Evolutionary conservation across 1,284 basidiomycete genomes (phyloP), one percentile per base, ranked within the genome.

Genomic region (Meripilus lineatus): DNA sequence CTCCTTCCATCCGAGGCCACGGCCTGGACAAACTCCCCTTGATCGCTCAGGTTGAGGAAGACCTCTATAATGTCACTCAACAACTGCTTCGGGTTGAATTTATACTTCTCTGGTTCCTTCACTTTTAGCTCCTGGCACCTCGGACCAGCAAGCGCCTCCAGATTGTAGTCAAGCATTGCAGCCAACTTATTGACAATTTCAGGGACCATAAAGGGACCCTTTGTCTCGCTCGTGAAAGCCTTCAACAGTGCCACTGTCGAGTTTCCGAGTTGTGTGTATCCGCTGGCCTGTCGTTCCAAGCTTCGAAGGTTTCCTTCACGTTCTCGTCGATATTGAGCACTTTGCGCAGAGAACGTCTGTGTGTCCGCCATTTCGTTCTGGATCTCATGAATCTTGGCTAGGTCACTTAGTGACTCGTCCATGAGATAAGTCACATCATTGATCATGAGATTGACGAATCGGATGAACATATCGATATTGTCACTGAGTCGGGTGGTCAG

Each of bases 351-450:
- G 88, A 90, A 97, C 1, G 73, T 65, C 3, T 66, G 75, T 32
- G 72, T 68, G 61, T 93, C 79, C 32, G 81, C 81, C 84, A 94
- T 93, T 63, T 94, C 86, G 0, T 70, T 68, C 63, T 97, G 88
- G 43, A 97, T 84, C 38, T 77, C 79, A 61, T 91, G 84, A 52
- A 99, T 93, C 62, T 94, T 90, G 5, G 82, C 73, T 40, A 99
- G 73, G 56, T 94, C 89, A 53, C 84, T 85, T 42, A 99, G 72
- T 4, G 93, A 95, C 59, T 99, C 96, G 62, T 99, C 95, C 71
- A 99, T 84, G 49, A 99, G 84, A 66, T 93, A 99, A 1, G 96
- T 99, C 36, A 96, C 93, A 59, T 99, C 96, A 75, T 97, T 98
- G 75, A 99, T 97, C 79, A 99, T 87, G 55, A 98, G 75, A 66